Base-by-base conservation (phyloP, 2,329 filamentous ascomycete species). In the Calycina herbarum region DNA sequence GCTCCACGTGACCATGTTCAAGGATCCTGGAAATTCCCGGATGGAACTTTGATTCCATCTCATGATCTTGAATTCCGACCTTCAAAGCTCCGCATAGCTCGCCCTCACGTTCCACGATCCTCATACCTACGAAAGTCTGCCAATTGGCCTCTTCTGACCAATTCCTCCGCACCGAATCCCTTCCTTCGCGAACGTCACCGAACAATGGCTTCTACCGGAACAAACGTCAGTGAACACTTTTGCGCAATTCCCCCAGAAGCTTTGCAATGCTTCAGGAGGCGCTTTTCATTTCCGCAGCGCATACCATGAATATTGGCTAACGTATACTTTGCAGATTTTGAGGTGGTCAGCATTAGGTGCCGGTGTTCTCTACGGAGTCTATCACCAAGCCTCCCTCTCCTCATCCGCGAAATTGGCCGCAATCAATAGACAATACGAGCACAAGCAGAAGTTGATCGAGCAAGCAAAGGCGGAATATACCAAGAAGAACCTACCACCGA, bases 291-390 rank as follows among this genome's bases (percentile, higher is more conserved):
- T 62, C 59, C 61, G 8, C 20, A 24, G 35, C 42, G 57, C 58
- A 59, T 48, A 24, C 45, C 54, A 20, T 54, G 31, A 15, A 40
- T 31, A 13, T 6, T 51, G 13, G 48, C 65, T 66, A 63, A 68
- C 42, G 8, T 42, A 54, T 40, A 45, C 56, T 45, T 33, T 24
- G 27, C 80, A 99, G 95, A 94, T 99, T 80, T 87, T 98, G 80
- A 94, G 95, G 82, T 99, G 94, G 86, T 94, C 93, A 77, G 94
- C 94, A 78, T 91, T 99, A 73, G 91, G 89, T 77, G 85, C 93
- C 76, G 95, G 95, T 79, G 83, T 98, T 78, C 89, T 97, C 82
- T 99, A 99, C 84, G 95, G 95, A 79, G 88, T 97, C 84, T 92
- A 89, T 81, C 94, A 97, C 84, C 95, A 99, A 84, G 85, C 90